Evolutionary conservation across 495 filamentous ascomycete genomes (phyloP), one percentile per base, ranked within the genome.

Genomic region (Neurospora sublineolata): DNA sequence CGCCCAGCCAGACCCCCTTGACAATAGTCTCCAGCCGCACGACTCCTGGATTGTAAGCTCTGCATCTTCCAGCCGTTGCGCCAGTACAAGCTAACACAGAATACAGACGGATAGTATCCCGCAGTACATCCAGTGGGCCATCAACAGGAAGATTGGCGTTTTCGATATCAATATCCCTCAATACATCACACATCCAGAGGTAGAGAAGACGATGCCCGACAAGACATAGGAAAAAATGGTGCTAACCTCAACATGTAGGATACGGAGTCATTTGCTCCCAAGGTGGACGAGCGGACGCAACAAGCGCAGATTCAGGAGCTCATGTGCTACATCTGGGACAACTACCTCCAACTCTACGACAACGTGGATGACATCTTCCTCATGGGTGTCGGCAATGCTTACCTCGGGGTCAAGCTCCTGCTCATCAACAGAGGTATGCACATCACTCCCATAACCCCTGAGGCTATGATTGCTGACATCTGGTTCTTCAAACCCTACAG

Each of bases 271-370:
- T 83, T 75, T 75, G 81, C 75, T 2, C 76, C 80, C 14, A 70
- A 74, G 14, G 41, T 75, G 3, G 76, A 80, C 37, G 81, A 82
- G 72, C 73, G 79, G 38, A 73, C 77, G 1, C 64, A 84, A 9
- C 80, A 88, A 69, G 82, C 84, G 1, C 87, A 89, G 52, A 90
- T 90, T 0, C 87, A 90, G 70, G 91, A 95, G 73, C 81, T 98
- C 9, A 90, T 93, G 20, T 88, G 87, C 70, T 98, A 97, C 76
- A 79, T 99, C 39, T 99, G 96, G 96, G 94, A 98, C 75, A 99
- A 99, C 76, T 97, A 97, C 75, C 91, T 99, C 40, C 92, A 97
- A 86, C 89, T 91, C 4, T 86, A 88, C 72, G 87, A 92, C 8
- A 44, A 44, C 8, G 77, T 73, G 4, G 87, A 89, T 1, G 86